Evolutionary conservation across 1,139 yeast genomes (phyloP).

Genomic region (Magnusiomyces paraingens): DNA sequence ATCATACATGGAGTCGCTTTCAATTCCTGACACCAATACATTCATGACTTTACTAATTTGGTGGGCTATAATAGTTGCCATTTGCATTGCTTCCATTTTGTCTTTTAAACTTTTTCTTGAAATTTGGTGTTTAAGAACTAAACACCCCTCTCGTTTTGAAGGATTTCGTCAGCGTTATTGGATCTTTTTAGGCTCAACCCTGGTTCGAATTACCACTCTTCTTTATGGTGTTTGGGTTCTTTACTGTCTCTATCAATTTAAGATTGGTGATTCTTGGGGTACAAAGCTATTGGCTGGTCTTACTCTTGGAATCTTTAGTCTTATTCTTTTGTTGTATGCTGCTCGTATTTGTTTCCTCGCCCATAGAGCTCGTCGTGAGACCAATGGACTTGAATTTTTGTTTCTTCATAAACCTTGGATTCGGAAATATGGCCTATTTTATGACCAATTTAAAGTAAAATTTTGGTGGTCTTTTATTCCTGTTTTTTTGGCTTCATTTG

Average conservation of each 20-base stretch:
- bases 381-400: constrained; percentile 25
- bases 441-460: constrained; percentile 29
- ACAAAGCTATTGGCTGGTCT: constrained; percentile 29
- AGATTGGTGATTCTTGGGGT: constrained; percentile 32
- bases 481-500: constrained; percentile 24
- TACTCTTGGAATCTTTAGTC: constrained; percentile 27
- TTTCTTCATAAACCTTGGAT: constrained; percentile 31
- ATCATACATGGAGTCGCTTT: constrained; percentile 28
- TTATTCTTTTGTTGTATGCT: constrained; percentile 23
- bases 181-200: constrained; percentile 21
- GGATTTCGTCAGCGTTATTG: constrained; percentile 26
- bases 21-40: constrained; percentile 31
- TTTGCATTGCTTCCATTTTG: constrained; percentile 22
- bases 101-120: constrained; percentile 25
- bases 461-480: constrained; percentile 34
- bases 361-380: constrained; percentile 21
- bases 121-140: constrained; percentile 16
- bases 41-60: constrained; percentile 32
- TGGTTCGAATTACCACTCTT: constrained; percentile 27
- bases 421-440: constrained; percentile 30
- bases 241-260: constrained; percentile 31
- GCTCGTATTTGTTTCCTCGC: constrained; percentile 27
- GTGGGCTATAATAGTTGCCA: constrained; percentile 29
- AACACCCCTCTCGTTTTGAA: constrained; percentile 20
- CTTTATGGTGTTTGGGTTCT: constrained; percentile 33